phyloP scores from a whole-genome alignment of 2,329 filamentous ascomycete genomes.

The Ophiocordyceps sinensis region DNA sequence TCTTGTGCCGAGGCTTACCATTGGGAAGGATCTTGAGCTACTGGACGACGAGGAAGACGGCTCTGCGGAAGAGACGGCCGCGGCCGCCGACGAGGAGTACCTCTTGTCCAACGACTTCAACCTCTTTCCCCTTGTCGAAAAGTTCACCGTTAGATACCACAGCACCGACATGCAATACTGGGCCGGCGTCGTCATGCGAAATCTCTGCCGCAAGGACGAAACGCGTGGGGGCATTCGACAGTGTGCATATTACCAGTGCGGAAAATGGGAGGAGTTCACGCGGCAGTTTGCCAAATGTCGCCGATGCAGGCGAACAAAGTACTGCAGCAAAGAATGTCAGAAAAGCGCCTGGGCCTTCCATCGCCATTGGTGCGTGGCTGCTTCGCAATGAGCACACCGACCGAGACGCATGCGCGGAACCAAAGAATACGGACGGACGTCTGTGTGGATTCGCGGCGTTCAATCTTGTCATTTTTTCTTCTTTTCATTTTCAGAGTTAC shows the following conservation, averaged over 20 bases:
- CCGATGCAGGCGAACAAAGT: slow-evolving; percentile 89
- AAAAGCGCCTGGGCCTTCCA: slow-evolving; percentile 98
- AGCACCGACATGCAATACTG: slow-evolving; percentile 98
- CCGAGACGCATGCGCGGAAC: too few relatives aligned
- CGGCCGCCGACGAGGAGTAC: slow-evolving; percentile 73
- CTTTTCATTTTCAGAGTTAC: not conserved
- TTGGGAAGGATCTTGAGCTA: slow-evolving; percentile 69
- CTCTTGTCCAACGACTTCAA: slow-evolving; percentile 89
- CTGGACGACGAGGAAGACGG: slow-evolving; percentile 54
- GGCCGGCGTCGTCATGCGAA: slow-evolving; percentile 98
- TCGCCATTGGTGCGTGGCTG: slow-evolving; percentile 89
- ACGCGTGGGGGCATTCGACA: slow-evolving; percentile 86
- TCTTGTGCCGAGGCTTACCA: slow-evolving; percentile 79
- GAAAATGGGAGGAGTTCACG: slow-evolving; percentile 95
- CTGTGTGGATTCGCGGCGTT: not conserved
- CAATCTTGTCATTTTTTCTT: slow-evolving; percentile 8
- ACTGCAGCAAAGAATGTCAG: slow-evolving; percentile 99
- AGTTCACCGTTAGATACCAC: slow-evolving; percentile 92
- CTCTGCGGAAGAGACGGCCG: slow-evolving; percentile 29
- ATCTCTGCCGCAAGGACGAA: slow-evolving; percentile 95
- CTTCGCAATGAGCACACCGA: slow-evolving; percentile 30
- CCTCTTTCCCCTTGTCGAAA: slow-evolving; percentile 95
- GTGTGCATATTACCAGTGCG: slow-evolving; percentile 95
- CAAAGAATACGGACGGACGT: too few relatives aligned
- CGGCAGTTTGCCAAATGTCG: slow-evolving; percentile 97